phyloP scores from a whole-genome alignment of 2,329 filamentous ascomycete species.

The Didymella pomorum region DNA sequence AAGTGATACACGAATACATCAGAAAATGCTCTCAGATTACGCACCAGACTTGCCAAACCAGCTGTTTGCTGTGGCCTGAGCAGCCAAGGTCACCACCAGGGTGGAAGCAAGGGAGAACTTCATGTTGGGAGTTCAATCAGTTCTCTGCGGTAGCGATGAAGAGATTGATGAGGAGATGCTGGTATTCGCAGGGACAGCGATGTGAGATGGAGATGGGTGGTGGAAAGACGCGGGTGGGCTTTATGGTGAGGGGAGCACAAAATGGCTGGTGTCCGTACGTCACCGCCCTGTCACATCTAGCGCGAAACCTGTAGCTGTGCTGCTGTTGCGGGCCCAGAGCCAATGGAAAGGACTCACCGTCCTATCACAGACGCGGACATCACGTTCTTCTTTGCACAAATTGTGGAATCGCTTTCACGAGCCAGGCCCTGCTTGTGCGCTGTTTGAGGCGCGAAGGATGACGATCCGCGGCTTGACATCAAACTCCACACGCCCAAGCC shows the following conservation, averaged over 20 bases:
- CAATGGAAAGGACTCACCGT: conserved; percentile 32
- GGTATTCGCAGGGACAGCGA: conserved; percentile 17
- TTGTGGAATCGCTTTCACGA: conserved; percentile 31
- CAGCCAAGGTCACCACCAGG: conserved; percentile 75
- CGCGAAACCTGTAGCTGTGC: conserved; percentile 30
- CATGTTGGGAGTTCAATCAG: conserved; percentile 64
- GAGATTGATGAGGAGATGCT: conserved; percentile 26
- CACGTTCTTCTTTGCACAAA: conserved; percentile 31
- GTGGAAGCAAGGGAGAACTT: conserved; percentile 74
- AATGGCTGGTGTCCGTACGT: conserved; percentile 40
- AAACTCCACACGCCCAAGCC: conserved; percentile 1
- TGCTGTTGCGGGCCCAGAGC: conserved; percentile 26
- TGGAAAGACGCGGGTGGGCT: conserved; percentile 21
- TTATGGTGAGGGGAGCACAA: conserved; percentile 40
- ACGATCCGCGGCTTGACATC: conserved; percentile 16
- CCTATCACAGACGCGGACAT: conserved; percentile 21
- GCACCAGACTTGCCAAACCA: conserved; percentile 89
- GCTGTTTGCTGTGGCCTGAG: conserved; percentile 75
- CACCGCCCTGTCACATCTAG: conserved; percentile 20
- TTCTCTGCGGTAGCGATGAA: conserved; percentile 30
- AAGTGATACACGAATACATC: not conserved
- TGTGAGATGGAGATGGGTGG: conserved; percentile 16
- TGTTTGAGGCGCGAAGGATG: conserved; percentile 3
- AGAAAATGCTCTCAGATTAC: conserved; percentile 48
- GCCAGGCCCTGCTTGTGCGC: conserved; percentile 17